Evolutionary conservation across 805 yeast species (phyloP), one percentile per base, ranked within the genome.

Genomic region (Monosporozyma solicola): DNA sequence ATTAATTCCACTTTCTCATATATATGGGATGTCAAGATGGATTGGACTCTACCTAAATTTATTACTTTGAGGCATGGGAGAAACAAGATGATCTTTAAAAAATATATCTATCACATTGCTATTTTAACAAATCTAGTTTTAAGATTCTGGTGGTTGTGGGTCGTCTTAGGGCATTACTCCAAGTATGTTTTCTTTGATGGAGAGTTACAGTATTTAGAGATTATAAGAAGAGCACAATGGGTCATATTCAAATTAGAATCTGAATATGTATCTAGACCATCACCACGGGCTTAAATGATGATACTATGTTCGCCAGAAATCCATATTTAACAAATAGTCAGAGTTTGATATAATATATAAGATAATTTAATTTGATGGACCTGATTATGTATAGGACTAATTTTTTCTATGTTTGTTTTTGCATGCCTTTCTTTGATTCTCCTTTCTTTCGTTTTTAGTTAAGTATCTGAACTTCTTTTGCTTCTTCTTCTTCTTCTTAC

Each of bases 171-270:
- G 25, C 27, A 50, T 46, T 58, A 71, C 37, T 66, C 63, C 47
- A 68, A 70, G 25, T 74, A 79, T 25, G 86, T 79, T 57, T 67
- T 75, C 29, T 84, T 86, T 48, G 59, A 58, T 31, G 61, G 61
- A 56, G 68, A 79, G 10, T 71, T 88, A 52, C 94, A 91, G 62
- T 58, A 80, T 3, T 68, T 91, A 51, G 99, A 94, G 65, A 73
- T 94, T 6, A 59, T 84, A 8, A 77, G 99, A 70, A 78, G 99
- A 64, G 87, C 91, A 82, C 69, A 89, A 50, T 94, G 99, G 99
- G 80, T 90, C 44, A 78, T 87, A 55, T 73, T 92, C 64, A 84
- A 94, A 62, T 71, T 91, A 16, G 98, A 94, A 59, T 80, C 85
- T 32, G 97, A 92, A 64, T 83, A 75, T 63, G 63, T 63, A 7